Percentiles rank a stretch among this genome's conserved stretches.
Conservation (phyloP, 257 asterid genomes). For the Salvia splendens region DNA sequence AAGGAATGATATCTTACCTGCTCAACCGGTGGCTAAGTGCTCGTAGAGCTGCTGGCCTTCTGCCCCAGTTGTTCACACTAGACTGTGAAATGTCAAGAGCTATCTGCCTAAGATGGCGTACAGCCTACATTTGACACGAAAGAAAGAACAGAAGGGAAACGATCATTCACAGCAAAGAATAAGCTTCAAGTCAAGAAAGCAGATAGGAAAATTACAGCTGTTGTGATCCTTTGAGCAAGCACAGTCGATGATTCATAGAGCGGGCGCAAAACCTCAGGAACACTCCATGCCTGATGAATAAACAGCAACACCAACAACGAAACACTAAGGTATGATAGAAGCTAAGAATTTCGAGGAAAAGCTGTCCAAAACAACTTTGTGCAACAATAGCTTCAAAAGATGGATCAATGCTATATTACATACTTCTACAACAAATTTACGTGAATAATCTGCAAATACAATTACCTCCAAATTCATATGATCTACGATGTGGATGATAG, state of each 20-base stretch:
- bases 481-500: conserved; percentile 87
- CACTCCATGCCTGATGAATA: conserved; percentile 65
- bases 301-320: not conserved
- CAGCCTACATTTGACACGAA: conserved; percentile 51
- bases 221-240: conserved; percentile 76
- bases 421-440: not conserved
- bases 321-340: not conserved
- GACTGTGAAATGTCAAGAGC: conserved; percentile 76
- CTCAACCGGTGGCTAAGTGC: conserved; percentile 82
- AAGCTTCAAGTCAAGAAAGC: conserved; percentile 10
- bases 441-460: not conserved
- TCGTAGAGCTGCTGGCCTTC: conserved; percentile 87
- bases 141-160: conserved; percentile 6
- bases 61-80: conserved; percentile 74
- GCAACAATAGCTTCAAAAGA: not conserved
- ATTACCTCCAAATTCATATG: conserved; percentile 82
- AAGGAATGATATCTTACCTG: conserved; percentile 46
- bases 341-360: not conserved
- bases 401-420: not conserved
- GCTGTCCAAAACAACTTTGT: not conserved
- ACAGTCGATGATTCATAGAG: conserved; percentile 80
- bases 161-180: not conserved
- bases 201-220: conserved; percentile 56
- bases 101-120: conserved; percentile 84
- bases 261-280: conserved; percentile 90